These are phyloP conservation scores for Pestalotiopsis sp. DNA, from an alignment of 2,329 filamentous ascomycete species.

Conservation along the genomic window DNA sequence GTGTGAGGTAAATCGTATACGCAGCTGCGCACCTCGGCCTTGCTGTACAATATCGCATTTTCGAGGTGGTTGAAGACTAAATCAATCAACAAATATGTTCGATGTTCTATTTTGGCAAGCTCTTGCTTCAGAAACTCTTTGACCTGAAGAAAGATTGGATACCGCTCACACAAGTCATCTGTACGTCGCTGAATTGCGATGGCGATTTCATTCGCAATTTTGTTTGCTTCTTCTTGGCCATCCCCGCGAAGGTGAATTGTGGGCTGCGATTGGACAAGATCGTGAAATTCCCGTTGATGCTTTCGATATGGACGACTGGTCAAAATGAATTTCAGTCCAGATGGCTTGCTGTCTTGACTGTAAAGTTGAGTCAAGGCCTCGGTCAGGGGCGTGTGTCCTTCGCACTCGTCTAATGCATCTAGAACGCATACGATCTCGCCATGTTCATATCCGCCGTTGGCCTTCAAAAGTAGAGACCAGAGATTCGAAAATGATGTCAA, in stretches of 20 bases:
- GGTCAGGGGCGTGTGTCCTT: conserved; percentile 24
- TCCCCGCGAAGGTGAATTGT: conserved; percentile 34
- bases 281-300: conserved; percentile 27
- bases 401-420: conserved; percentile 45
- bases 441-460: conserved; percentile 12
- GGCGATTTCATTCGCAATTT: conserved; percentile 33
- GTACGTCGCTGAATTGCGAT: conserved; percentile 28
- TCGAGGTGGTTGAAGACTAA: conserved; percentile 23
- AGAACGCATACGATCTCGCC: conserved; percentile 37
- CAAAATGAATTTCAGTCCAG: conserved; percentile 39
- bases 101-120: conserved; percentile 18
- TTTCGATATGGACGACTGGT: conserved; percentile 37
- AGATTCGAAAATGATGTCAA: conserved; percentile 28
- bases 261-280: conserved; percentile 20
- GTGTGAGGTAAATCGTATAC: conserved; percentile 24
- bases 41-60: conserved; percentile 16
- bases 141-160: conserved; percentile 2
- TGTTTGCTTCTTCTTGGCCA: conserved; percentile 26
- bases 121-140: conserved; percentile 14
- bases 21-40: conserved; percentile 13
- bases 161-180: conserved; percentile 11
- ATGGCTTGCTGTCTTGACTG: background rate
- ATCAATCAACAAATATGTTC: conserved; percentile 28
- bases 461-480: conserved; percentile 31
- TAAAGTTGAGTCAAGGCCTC: conserved; percentile 29